phyloP scores from a whole-genome alignment of 345 rosid genomes.

The Lumnitzera racemosa region DNA sequence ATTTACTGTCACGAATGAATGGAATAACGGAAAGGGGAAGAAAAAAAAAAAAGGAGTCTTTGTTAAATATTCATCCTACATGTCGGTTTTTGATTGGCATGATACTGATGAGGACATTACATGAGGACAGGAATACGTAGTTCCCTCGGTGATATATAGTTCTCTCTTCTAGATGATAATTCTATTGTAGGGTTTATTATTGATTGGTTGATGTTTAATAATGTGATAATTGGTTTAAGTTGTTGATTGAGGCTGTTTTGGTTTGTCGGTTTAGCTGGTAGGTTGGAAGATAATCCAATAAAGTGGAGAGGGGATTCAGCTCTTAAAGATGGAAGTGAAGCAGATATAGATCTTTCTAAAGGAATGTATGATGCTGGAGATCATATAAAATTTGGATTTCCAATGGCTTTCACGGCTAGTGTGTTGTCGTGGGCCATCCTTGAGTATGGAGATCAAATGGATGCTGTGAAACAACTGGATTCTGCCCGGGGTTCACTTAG shows the following conservation, averaged over 20 bases:
- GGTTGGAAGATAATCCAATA: constrained; percentile 51
- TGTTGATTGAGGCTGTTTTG: not conserved
- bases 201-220: no score
- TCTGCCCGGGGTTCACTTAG: constrained; percentile 64
- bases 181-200: no score
- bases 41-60: no score
- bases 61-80: no score
- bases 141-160: no score
- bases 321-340: constrained; percentile 65
- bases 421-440: constrained; percentile 91
- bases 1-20: no score
- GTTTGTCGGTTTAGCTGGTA: constrained; percentile 55
- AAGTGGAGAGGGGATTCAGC: constrained; percentile 95
- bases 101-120: no score
- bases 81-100: no score
- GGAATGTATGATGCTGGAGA: constrained; percentile 98
- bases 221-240: not conserved
- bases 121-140: no score
- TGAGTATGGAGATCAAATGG: constrained; percentile 97
- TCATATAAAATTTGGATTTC: constrained; percentile 88
- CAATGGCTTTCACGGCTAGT: constrained; percentile 89
- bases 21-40: no score
- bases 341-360: constrained; percentile 55
- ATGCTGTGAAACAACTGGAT: constrained; percentile 44
- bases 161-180: no score